Evolutionary conservation across 106 monocot species (phyloP).

Genomic region (Allium cepa): DNA sequence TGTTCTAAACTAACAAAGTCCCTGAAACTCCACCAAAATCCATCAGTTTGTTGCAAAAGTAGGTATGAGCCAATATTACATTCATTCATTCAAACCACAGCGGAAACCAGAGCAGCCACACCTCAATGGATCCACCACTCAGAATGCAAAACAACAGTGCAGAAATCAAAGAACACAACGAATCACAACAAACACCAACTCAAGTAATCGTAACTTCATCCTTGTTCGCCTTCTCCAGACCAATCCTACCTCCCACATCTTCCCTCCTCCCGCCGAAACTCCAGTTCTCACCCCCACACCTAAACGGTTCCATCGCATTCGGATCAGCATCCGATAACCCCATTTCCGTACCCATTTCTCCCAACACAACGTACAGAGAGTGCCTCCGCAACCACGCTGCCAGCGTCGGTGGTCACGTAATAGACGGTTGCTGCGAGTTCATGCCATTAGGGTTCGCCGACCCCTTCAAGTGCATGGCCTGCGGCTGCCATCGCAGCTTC

Average conservation of each 20-base stretch:
- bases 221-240: conserved; percentile 19
- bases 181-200: no score
- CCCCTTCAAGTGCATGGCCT: conserved; percentile 59
- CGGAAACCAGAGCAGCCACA: background rate
- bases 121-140: conserved; percentile 1
- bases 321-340: background rate
- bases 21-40: no score
- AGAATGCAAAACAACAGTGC: background rate
- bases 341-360: background rate
- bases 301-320: conserved; percentile 1
- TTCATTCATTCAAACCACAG: no score
- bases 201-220: background rate
- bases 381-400: conserved; percentile 60
- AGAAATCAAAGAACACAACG: no score
- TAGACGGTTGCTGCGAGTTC: conserved; percentile 65
- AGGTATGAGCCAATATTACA: no score
- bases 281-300: background rate
- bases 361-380: conserved; percentile 27
- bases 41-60: no score
- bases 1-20: no score
- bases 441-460: conserved; percentile 24
- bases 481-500: conserved; percentile 84
- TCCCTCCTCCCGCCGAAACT: conserved; percentile 24
- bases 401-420: conserved; percentile 39
- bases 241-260: conserved; percentile 27